A percentile compares a stretch with the other conserved stretches of the same genome.
phyloP scores from a whole-genome alignment of 1,139 yeast genomes.

The Yamadazyma blattariae region DNA sequence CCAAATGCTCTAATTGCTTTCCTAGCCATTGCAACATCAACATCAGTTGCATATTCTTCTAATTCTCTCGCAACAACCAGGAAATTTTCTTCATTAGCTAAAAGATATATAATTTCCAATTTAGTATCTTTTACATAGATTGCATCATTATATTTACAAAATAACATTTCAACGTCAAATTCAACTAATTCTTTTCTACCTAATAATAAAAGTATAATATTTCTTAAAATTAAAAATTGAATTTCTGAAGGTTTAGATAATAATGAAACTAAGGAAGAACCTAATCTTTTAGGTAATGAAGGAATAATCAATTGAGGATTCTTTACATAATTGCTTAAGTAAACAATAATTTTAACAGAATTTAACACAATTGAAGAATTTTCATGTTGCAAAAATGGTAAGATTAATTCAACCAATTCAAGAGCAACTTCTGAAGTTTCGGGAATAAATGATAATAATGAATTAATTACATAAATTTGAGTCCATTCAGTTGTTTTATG shows the following conservation, averaged over 20 bases:
- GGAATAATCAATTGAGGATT: constrained; percentile 46
- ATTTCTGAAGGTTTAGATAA: constrained; percentile 79
- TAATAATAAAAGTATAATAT: constrained; percentile 71
- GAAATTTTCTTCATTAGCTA: constrained; percentile 68
- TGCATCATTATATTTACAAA: constrained; percentile 82
- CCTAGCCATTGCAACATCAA: constrained; percentile 80
- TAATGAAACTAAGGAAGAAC: constrained; percentile 69
- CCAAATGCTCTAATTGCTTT: constrained; percentile 91
- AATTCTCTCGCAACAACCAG: constrained; percentile 67
- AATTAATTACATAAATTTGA: constrained; percentile 66
- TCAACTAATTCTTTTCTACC: constrained; percentile 61
- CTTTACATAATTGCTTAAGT: constrained; percentile 65
- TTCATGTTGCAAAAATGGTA: constrained; percentile 77
- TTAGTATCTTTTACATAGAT: constrained; percentile 88
- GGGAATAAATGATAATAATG: constrained; percentile 72
- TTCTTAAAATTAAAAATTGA: constrained; percentile 79
- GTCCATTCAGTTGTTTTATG: constrained; percentile 76
- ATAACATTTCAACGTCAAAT: constrained; percentile 73
- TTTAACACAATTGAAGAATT: constrained; percentile 82
- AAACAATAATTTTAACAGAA: constrained; percentile 68
- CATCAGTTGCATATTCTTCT: constrained; percentile 83
- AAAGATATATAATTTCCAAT: constrained; percentile 75
- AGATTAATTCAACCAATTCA: constrained; percentile 59
- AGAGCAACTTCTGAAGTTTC: constrained; percentile 63
- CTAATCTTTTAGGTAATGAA: constrained; percentile 56